Base-by-base conservation (phyloP, 495 filamentous ascomycete species). In the Aspergillus leporis region DNA sequence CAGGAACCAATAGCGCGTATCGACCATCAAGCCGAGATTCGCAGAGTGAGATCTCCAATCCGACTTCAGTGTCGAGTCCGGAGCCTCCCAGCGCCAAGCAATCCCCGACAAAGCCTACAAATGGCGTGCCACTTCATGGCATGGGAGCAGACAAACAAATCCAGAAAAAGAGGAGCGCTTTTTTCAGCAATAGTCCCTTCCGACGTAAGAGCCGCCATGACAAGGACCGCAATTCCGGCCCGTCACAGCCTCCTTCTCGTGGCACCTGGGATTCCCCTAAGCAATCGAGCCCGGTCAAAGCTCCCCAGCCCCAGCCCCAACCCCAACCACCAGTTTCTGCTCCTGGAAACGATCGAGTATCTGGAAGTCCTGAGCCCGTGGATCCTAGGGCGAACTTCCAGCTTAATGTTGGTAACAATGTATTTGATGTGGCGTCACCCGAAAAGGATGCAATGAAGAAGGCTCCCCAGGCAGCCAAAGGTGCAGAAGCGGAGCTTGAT, bases 161-260 rank as follows among this genome's bases (percentile, higher is more conserved):
- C 30, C 80, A 88, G 58, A 94, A 91, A 77, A 91, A 90, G 75
- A 92, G 90, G 78, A 92, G 87, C 62, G 90, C 93, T 5, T 97
- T 98, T 74, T 99, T 99, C 78, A 90, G 87, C 63, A 90, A 94
- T 70, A 96, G 92, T 64, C 95, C 95, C 1, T 99, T 99, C 79
- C 83, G 93, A 45, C 85, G 93, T 43, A 96, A 95, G 81, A 96
- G 92, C 67, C 91, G 87, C 49, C 85, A 89, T 59, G 88, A 92
- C 55, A 97, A 93, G 68, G 92, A 96, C 31, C 63, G 73, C 19
- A 68, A 77, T n/a, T 68, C 71, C 7, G 67, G 71, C 14, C 25
- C 67, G 18, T 54, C 70, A 30, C 67, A 66, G 43, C 59, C 71
- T 14, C 65, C 62, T 13, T 65, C 74, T 61, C 72, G 75, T 19